phyloP scores from a whole-genome alignment of 2,329 filamentous ascomycete species.

The Chaetomiaceae sp. region DNA sequence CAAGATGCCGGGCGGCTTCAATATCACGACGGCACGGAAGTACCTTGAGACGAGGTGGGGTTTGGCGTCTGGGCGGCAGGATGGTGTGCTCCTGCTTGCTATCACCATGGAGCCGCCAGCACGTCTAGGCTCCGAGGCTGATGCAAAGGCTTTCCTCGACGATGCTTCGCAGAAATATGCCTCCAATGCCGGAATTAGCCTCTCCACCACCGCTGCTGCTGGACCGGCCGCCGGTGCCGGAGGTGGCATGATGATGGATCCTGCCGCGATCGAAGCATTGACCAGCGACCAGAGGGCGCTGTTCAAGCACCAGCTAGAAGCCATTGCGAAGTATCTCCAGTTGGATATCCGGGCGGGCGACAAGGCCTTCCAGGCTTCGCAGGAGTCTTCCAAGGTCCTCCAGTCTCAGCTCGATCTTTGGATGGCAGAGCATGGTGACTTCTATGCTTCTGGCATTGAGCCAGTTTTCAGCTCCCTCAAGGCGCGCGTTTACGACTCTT shows the following conservation, averaged over 20 bases:
- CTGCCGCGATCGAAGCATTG: conserved; percentile 89
- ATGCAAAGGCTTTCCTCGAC: conserved; percentile 91
- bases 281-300: conserved; percentile 94
- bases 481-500: conserved; percentile 93
- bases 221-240: conserved; percentile 65
- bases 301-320: conserved; percentile 97
- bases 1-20: conserved; percentile 99
- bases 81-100: conserved; percentile 81
- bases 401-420: conserved; percentile 93
- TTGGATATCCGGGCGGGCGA: conserved; percentile 95
- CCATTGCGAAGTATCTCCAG: conserved; percentile 93
- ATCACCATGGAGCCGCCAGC: conserved; percentile 89
- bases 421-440: conserved; percentile 92
- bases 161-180: conserved; percentile 88
- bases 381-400: conserved; percentile 80
- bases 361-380: conserved; percentile 80
- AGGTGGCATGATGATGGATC: conserved; percentile 99
- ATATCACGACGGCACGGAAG: conserved; percentile 92
- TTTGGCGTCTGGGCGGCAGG: conserved; percentile 78
- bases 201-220: conserved; percentile 71
- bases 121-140: conserved; percentile 81
- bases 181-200: conserved; percentile 71
- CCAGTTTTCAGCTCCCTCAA: conserved; percentile 92
- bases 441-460: conserved; percentile 92
- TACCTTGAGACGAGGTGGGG: conserved; percentile 95